Evolutionary conservation across 169 alveolate genomes (phyloP), one percentile per base, ranked within the genome.

Genomic region (Plasmodium vinckei): DNA sequence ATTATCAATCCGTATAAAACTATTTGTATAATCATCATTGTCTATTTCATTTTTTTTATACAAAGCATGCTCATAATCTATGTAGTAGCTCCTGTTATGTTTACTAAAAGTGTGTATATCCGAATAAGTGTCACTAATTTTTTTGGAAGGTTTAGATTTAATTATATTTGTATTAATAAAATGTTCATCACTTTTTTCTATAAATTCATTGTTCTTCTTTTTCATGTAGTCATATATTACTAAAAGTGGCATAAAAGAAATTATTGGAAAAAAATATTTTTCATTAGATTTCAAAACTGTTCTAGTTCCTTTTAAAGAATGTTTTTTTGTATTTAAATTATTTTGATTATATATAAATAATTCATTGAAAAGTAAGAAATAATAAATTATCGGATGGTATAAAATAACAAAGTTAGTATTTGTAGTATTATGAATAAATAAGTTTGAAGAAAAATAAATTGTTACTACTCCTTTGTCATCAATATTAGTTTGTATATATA

Each of bases 401-500:
- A 77, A 21, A n/a, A 77, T 5, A 0, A 77, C 79, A 77, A 77
- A 77, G 1, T 61, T 33, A 13, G 70, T 77, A n/a, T 44, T 77
- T 17, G 88, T 77, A 0, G 77, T 63, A 13, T 77, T 77, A 7
- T 77, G 46, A 13, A 77, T 69, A n/a, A 47, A 77, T 25, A 77
- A 49, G 33, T 77, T 77, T 19, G 88, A 77, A 0, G 88, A 63
- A 46, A 77, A 77, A 56, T 77, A 77, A 15, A 77, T 77, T 9
- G 88, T 63, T 4, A 77, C 88, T n/a, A 57, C 33, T 4, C 88
- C 88, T 44, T 77, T 77, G 23, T 77, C 88, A 51, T 77, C 88
- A 21, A 77, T 44, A 47, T 77, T 77, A 0, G 88, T 77, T 23
- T 77, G 88, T 9, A 77, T 77, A 23, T 77, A 77, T 56, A 77